Base-by-base conservation (phyloP, 805 yeast genomes). In the Clavispora phyllophila region DNA sequence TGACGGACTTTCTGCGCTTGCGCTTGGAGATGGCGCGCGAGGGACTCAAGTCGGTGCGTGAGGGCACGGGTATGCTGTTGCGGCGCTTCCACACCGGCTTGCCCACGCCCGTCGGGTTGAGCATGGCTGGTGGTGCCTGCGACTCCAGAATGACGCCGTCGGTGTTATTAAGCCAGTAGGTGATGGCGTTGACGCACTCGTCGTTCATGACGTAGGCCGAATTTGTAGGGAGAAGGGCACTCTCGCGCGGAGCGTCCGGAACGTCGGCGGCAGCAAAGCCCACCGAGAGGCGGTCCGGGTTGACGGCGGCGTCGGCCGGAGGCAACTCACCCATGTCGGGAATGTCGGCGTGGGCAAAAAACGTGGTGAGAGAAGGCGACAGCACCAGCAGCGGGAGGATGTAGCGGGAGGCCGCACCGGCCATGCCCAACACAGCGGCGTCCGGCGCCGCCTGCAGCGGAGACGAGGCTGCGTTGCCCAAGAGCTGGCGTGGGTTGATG, bases 181-280 rank as follows among this genome's bases (percentile, higher is more conserved):
- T 55, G 23, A 67, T 67, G 22, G 72, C 72, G 43, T 62, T 60
- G 41, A 63, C 61, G 46, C 72, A 67, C 46, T 68, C 72, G 43
- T 66, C 68, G 45, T 67, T 66, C 65, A 66, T 63, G 31, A 54
- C 56, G 37, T 45, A 49, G 12, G 46, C 44, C 23, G 42, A 10
- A 10, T 13, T 22, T 4, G 37, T 13, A 9, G 37, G 27, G 20
- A 23, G 37, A 18, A 22, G 20, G 9, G 28, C 28, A 9, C 28
- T 7, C 9, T 20, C 36, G 14, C 28, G 28, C 5, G 20, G 20
- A 9, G 7, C n/a, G 5, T 14, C 20, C 14, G 17, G 36, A 2
- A 9, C n/a, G 26, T 23, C 26, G 24, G 25, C 4, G 5, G 22
- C 20, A 9, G n/a, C 33, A 29, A 29, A 29, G 25, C 25, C 39